Conservation (phyloP, 768 basidiomycete genomes). For the Paxillus involutus region DNA sequence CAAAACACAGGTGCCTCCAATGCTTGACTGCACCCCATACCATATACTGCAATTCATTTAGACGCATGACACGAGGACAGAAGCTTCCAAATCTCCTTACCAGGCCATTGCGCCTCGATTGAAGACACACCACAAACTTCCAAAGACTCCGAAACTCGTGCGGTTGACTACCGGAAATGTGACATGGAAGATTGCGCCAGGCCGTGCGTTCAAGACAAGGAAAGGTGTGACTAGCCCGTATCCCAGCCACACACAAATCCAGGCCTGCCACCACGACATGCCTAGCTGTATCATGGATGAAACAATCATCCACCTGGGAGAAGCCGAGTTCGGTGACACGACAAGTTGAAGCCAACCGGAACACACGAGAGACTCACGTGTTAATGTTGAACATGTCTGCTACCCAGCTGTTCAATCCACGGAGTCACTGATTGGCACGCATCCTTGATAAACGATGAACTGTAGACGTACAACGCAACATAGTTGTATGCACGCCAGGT, state of each 20-base stretch:
- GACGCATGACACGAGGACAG: constrained; percentile 12
- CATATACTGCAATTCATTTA: constrained; percentile 49
- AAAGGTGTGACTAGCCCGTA: constrained; percentile 64
- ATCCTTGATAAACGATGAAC: neutral
- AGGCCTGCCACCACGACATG: constrained; percentile 83
- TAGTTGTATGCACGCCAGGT: constrained; percentile 70
- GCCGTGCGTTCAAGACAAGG: constrained; percentile 74
- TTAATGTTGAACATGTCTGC: constrained; percentile 81
- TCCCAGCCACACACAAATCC: constrained; percentile 75
- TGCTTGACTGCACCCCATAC: constrained; percentile 80
- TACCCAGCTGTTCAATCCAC: constrained; percentile 57
- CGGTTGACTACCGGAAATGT: constrained; percentile 76
- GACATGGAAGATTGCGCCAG: constrained; percentile 74
- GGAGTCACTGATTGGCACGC: neutral
- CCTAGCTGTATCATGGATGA: constrained; percentile 73
- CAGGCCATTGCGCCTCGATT: constrained; percentile 74
- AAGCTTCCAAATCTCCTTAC: constrained; percentile 38
- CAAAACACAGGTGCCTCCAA: constrained; percentile 77
- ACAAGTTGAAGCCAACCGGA: neutral
- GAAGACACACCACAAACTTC: constrained; percentile 77
- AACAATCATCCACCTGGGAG: constrained; percentile 70
- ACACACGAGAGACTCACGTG: constrained; percentile 46
- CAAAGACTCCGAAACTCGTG: constrained; percentile 78
- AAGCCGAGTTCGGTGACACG: constrained; percentile 3
- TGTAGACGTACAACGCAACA: constrained; percentile 53